Base-by-base conservation (phyloP, 352 stramenopile species). In the Thraustochytrium sp. region DNA sequence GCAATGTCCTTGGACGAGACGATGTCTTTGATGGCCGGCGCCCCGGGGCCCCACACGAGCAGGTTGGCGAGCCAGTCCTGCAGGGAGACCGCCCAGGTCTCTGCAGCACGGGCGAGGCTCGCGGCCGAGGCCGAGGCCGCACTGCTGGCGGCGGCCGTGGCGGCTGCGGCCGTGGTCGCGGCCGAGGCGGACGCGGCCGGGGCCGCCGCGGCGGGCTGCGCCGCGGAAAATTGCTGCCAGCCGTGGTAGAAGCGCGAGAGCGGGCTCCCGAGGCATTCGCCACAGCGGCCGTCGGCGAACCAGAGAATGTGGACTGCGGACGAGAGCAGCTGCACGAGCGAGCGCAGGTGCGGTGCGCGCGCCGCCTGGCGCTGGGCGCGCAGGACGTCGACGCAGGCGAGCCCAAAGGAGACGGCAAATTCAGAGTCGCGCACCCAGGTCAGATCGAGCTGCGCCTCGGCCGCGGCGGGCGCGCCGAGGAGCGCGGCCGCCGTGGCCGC, bases 21-120 rank as follows among this genome's bases (percentile, higher is more conserved):
- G 31, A 77, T 23, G 3, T 55, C 65, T n/a, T 55, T 40, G 11
- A 77, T 36, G 26, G 65, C 44, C 13, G 68, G 68, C 26, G 68
- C 46, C 1, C 46, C 44, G 8, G 5, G 23, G 8, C 44, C 68
- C 68, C 68, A 80, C 5, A 72, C 68, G 29, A 80, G 23, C 13
- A 65, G n/a, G 53, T 53, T 55, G 26, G 31, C 31, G 3, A 64
- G n/a, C 68, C 68, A 80, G 38, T 80, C 68, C 29, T 63, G 68
- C 0, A 80, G 37, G 9, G 68, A 3, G 34, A 37, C 26, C 4
- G 38, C 44, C 31, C 68, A 48, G 1, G 76, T 21, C 36, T 34
- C 36, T 5, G 36, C 36, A 5, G 21, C 54, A 38, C 5, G 5
- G 54, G 26, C 5, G 26, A 18, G 5, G 5, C 18, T 11, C 36